Evolutionary conservation across 2,329 filamentous ascomycete species (phyloP), one percentile per base, ranked within the genome.

Genomic region (Pseudogymnoascus sp.): DNA sequence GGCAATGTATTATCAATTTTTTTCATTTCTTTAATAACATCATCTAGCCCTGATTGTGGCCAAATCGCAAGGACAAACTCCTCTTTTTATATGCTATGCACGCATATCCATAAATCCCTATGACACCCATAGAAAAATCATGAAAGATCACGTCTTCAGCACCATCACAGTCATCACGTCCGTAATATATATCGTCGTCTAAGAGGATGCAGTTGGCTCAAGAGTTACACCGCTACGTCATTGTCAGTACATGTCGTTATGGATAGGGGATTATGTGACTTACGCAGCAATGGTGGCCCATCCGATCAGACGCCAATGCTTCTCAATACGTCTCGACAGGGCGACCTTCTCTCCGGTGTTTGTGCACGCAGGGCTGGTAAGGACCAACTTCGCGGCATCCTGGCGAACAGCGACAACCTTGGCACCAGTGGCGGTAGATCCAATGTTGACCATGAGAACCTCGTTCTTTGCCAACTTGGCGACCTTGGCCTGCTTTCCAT

Each of bases 391-490:
- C 63, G 95, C 95, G 63, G 93, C 93, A 84, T 99, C 95, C 73
- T 93, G 93, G 85, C 95, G 97, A 75, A 97, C 96, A 72, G 91
- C 93, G 64, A 95, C 86, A 61, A 99, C 91, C 86, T 97, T 99
- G 69, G 95, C 95, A 78, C 95, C 95, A 12, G 93, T 97, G 55
- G 95, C 96, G 8, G 93, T 97, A 38, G 91, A 96, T 66, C 95
- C 95, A 75, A 99, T 99, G 83, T 99, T 99, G 69, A 99, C 95
- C 95, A 99, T 97, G 78, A 99, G 88, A 72, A 97, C 92, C 78
- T 99, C 95, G 79, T 96, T 97, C 87, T 97, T 99, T 63, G 92
- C 83, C 68, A 99, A 83, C 82, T 99, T 99, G 71, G 93, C 92
- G 69, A 99, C 95, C 88, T 99, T 99, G 73, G 93, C 93, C 80